Conservation (phyloP, 164 flowering plant genomes). For the Vitis amurensis region DNA sequence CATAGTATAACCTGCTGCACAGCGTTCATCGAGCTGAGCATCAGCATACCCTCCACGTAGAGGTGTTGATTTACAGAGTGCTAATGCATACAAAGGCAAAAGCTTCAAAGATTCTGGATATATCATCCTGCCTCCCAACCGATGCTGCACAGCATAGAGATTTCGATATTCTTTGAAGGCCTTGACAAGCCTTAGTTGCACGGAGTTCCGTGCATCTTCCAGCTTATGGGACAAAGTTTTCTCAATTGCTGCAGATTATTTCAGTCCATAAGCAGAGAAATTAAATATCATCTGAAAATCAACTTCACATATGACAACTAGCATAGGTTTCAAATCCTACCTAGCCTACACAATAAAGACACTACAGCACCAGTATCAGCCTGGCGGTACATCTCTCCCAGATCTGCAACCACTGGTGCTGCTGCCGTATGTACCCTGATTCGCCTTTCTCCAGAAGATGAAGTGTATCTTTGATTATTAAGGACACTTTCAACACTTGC, state of each 20-base stretch:
- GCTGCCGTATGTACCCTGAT: slow-evolving; percentile 98
- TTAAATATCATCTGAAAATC: slow-evolving; percentile 3
- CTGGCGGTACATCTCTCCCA: slow-evolving; percentile 93
- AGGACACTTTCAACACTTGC: slow-evolving; percentile 25
- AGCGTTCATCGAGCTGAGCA: slow-evolving; percentile 88
- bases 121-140: slow-evolving; percentile 84
- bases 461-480: slow-evolving; percentile 77
- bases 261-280: neutral
- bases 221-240: slow-evolving; percentile 78
- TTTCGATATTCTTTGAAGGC: slow-evolving; percentile 91
- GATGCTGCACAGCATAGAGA: slow-evolving; percentile 94
- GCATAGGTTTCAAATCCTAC: slow-evolving; percentile 34
- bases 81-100: slow-evolving; percentile 74
- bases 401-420: slow-evolving; percentile 86
- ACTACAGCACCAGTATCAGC: slow-evolving; percentile 91
- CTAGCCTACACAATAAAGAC: slow-evolving; percentile 71
- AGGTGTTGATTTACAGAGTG: slow-evolving; percentile 74
- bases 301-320: neutral
- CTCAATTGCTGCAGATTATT: slow-evolving; percentile 77
- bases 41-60: slow-evolving; percentile 91
- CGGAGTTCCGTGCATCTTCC: slow-evolving; percentile 78
- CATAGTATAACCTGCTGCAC: slow-evolving; percentile 88
- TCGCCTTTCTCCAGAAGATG: slow-evolving; percentile 98
- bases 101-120: slow-evolving; percentile 87
- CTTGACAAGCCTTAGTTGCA: slow-evolving; percentile 76